Evolutionary conservation across 2,329 filamentous ascomycete genomes (phyloP).

Genomic region (Chaetomiaceae sp.): DNA sequence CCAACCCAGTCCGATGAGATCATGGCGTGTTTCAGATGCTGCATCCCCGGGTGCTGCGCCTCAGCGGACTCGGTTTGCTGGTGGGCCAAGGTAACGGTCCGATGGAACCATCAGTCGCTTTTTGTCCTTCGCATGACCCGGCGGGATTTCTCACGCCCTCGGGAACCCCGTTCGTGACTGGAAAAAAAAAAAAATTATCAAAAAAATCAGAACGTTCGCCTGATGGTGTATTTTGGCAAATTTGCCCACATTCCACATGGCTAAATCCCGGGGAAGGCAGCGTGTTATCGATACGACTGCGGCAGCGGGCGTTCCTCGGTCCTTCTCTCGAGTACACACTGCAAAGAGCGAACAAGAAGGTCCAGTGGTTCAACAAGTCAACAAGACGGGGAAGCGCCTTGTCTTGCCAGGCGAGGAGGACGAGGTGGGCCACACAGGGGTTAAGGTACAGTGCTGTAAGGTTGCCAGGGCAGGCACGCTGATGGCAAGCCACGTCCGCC

Average conservation of each 20-base stretch:
- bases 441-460: too few species aligned
- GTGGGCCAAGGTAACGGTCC: not conserved
- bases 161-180: not conserved
- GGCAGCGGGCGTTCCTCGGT: constrained; percentile 8
- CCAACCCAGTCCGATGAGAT: constrained; percentile 18
- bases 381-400: not conserved
- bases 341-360: not conserved
- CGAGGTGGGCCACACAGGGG: not conserved
- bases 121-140: not conserved
- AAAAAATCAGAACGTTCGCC: not conserved
- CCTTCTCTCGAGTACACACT: not conserved
- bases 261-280: not conserved
- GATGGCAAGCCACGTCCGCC: not conserved
- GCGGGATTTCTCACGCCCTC: too few species aligned
- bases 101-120: constrained; percentile 2
- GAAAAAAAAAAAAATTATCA: too few species aligned
- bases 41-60: constrained; percentile 13
- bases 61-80: constrained; percentile 1
- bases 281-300: not conserved
- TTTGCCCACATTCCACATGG: not conserved
- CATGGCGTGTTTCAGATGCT: constrained; percentile 24
- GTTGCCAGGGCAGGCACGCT: not conserved
- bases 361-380: too few species aligned
- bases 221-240: constrained; percentile 1
- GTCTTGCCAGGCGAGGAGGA: too few species aligned